phyloP scores from a whole-genome alignment of 208 protist genomes.

The Vickermania ingenoplastis region DNA sequence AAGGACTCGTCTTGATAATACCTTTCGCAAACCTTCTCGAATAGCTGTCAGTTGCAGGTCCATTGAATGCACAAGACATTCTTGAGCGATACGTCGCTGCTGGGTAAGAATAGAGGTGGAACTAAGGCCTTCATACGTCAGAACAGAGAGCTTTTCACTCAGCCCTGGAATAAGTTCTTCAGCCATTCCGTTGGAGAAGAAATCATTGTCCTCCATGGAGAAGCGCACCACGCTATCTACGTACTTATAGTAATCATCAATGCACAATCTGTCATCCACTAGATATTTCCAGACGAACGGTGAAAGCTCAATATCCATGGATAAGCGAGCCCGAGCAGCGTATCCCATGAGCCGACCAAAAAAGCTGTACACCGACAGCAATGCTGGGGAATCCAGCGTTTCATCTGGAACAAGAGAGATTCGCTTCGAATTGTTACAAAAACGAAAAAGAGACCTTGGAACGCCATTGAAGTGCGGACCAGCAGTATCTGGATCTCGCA shows the following conservation, averaged over 20 bases:
- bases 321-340: constrained; percentile 44
- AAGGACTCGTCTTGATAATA: constrained; percentile 70
- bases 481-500: constrained; percentile 79
- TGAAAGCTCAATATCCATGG: constrained; percentile 82
- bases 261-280: constrained; percentile 70
- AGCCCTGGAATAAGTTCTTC: constrained; percentile 81
- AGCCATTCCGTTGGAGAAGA: constrained; percentile 65
- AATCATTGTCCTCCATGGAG: constrained; percentile 68
- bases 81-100: constrained; percentile 58
- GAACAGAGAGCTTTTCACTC: constrained; percentile 18
- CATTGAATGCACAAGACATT: constrained; percentile 82
- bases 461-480: constrained; percentile 78
- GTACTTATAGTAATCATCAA: constrained; percentile 83
- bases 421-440: constrained; percentile 77
- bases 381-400: constrained; percentile 51
- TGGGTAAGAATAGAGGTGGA: constrained; percentile 13
- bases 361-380: constrained; percentile 79
- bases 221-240: constrained; percentile 80
- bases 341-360: constrained; percentile 88
- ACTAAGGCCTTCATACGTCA: constrained; percentile 19
- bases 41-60: constrained; percentile 78
- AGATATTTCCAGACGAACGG: constrained; percentile 89
- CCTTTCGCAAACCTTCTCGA: constrained; percentile 65
- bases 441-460: constrained; percentile 79
- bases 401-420: constrained; percentile 77